Percentiles rank a stretch among this genome's conserved stretches.
Evolutionary conservation across 257 asterid species (phyloP).

Genomic region (Fraxinus quadrangulata): DNA sequence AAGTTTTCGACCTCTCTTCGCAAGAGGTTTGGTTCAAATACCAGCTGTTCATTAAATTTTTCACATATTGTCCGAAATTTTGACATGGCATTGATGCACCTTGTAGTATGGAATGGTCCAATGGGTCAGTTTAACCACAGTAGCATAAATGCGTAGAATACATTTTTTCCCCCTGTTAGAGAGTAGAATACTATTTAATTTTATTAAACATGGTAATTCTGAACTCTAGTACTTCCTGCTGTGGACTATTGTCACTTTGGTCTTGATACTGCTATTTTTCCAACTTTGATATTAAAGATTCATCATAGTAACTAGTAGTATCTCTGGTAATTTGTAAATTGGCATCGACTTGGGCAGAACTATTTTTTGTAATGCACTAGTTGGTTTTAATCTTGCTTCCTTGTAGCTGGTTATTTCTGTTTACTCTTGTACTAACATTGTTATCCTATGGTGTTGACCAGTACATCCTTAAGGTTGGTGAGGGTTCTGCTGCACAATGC

Average conservation of each 20-base stretch:
- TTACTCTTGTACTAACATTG: conserved; percentile 10
- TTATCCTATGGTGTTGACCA: conserved; percentile 28
- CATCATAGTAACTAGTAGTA: not conserved
- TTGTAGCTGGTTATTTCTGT: not conserved
- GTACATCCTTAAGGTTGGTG: conserved; percentile 93
- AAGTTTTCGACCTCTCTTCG: conserved; percentile 69
- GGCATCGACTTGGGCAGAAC: too few relatives aligned
- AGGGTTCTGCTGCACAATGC: conserved; percentile 84
- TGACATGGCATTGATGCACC: not conserved
- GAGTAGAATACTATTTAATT: too few relatives aligned
- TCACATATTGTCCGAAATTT: not conserved
- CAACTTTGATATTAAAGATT: not conserved
- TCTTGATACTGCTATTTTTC: not conserved
- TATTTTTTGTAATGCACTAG: not conserved
- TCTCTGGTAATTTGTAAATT: not conserved
- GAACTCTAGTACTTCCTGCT: not conserved
- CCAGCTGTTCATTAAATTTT: not conserved
- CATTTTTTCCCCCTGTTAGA: not conserved
- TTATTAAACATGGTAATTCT: not conserved
- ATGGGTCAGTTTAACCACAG: not conserved
- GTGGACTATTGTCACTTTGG: not conserved
- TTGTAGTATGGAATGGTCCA: not conserved
- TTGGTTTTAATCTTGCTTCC: not conserved
- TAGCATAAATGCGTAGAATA: not conserved
- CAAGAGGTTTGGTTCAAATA: conserved; percentile 60